Conservation (phyloP, 139 green algal species). For the Pseudopediastrum boryanum region DNA sequence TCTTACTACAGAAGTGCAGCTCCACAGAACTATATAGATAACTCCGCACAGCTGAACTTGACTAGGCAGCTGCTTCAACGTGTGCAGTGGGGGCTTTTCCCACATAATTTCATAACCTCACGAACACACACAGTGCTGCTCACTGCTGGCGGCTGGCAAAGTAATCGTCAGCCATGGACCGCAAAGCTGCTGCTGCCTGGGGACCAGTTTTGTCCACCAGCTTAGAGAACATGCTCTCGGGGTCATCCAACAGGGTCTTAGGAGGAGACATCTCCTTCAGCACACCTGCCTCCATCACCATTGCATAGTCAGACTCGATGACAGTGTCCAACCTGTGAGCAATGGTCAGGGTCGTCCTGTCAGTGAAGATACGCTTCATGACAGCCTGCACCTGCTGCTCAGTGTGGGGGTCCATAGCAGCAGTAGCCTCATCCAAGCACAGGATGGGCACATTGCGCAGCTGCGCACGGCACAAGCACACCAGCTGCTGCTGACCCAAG, state of each 20-base stretch:
- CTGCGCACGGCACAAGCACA: conserved; percentile 77
- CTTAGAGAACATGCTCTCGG: conserved; percentile 55
- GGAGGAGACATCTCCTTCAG: conserved; percentile 63
- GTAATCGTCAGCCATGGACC: conserved; percentile 53
- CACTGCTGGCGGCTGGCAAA: background rate
- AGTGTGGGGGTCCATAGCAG: conserved; percentile 74
- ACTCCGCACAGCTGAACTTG: too few species aligned
- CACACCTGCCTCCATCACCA: conserved; percentile 72
- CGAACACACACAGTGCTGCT: too few species aligned
- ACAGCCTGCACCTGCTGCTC: conserved; percentile 73
- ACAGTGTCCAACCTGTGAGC: conserved; percentile 78
- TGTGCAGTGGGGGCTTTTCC: too few species aligned
- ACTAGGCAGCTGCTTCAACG: too few species aligned
- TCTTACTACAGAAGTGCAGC: too few species aligned
- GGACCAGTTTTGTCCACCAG: conserved; percentile 62
- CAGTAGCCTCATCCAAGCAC: conserved; percentile 82
- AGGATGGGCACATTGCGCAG: conserved; percentile 68
- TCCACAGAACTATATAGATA: too few species aligned
- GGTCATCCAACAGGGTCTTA: conserved; percentile 53
- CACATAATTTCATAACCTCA: too few species aligned
- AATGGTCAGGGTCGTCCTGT: conserved; percentile 74
- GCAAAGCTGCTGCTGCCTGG: conserved; percentile 50
- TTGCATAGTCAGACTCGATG: conserved; percentile 71
- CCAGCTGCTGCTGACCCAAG: conserved; percentile 75
- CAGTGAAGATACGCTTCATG: conserved; percentile 54